Conservation (phyloP, 2,329 filamentous ascomycete species). For the Colletotrichum orbiculare region DNA sequence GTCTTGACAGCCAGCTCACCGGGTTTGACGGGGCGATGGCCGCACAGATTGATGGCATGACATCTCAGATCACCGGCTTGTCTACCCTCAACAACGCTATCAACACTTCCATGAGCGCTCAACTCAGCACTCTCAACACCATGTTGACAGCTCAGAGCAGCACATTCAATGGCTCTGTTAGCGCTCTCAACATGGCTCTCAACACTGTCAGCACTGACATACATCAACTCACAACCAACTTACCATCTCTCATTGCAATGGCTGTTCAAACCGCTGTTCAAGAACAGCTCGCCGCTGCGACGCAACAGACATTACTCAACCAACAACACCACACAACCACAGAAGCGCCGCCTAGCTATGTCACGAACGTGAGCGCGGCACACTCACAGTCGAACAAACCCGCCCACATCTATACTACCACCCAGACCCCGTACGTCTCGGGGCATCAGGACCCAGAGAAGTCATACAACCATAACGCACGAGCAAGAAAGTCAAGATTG, state of each 20-base stretch:
- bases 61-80: neutral
- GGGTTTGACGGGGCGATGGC: neutral
- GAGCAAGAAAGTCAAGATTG: neutral
- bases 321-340: neutral
- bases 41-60: too few relatives aligned
- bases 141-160: neutral
- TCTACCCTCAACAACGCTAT: neutral
- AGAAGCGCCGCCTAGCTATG: constrained; percentile 7
- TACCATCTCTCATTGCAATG: neutral
- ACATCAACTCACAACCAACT: accelerated
- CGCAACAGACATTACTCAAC: accelerated
- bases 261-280: constrained; percentile 3
- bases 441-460: neutral
- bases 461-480: neutral
- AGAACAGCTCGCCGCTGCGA: neutral
- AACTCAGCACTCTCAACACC: neutral
- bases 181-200: too few relatives aligned
- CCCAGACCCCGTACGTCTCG: neutral
- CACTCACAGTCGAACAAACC: neutral
- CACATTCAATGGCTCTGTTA: neutral
- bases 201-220: neutral
- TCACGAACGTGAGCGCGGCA: neutral
- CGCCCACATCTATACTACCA: neutral
- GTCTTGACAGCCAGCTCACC: neutral
- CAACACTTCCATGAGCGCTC: neutral